phyloP scores from a whole-genome alignment of 768 basidiomycete genomes.

The Kwoniella mangroviensis region DNA sequence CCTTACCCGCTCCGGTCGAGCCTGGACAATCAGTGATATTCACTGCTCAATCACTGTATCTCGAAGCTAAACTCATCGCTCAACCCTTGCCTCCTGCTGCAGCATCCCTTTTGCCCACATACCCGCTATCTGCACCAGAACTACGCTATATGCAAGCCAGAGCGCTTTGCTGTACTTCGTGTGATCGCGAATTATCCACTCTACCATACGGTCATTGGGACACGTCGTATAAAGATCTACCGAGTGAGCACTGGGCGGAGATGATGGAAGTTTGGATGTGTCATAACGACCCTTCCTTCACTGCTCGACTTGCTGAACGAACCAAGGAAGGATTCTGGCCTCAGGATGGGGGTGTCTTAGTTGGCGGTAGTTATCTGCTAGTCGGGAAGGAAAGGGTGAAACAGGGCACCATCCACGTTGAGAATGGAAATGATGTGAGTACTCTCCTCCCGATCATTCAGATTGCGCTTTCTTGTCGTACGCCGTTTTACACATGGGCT shows the following conservation, averaged over 20 bases:
- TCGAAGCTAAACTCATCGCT: slow-evolving; percentile 42
- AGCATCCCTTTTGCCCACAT: slow-evolving; percentile 17
- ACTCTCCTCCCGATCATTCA: neutral
- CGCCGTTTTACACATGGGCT: slow-evolving; percentile 63
- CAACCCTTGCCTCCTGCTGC: slow-evolving; percentile 27
- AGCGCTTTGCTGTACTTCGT: slow-evolving; percentile 39
- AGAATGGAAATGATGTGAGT: slow-evolving; percentile 67
- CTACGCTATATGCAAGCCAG: slow-evolving; percentile 30
- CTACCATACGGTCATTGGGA: neutral
- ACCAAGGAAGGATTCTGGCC: slow-evolving; percentile 80
- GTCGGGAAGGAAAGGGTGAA: slow-evolving; percentile 70
- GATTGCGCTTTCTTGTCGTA: neutral
- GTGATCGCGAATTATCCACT: slow-evolving; percentile 38
- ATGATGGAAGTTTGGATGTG: slow-evolving; percentile 99
- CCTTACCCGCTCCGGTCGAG: slow-evolving; percentile 32
- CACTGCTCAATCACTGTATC: slow-evolving; percentile 23
- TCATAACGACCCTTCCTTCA: slow-evolving; percentile 83
- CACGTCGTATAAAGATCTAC: slow-evolving; percentile 74
- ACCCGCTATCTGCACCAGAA: slow-evolving; percentile 44
- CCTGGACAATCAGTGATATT: slow-evolving; percentile 32
- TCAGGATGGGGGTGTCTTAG: slow-evolving; percentile 69
- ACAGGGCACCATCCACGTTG: slow-evolving; percentile 60
- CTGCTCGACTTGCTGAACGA: slow-evolving; percentile 69
- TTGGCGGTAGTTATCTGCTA: slow-evolving; percentile 87
- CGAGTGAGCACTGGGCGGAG: slow-evolving; percentile 97